These are phyloP conservation scores for Cucumis melo DNA, from an alignment of 306 rosid genomes.

Conservation along the genomic window DNA sequence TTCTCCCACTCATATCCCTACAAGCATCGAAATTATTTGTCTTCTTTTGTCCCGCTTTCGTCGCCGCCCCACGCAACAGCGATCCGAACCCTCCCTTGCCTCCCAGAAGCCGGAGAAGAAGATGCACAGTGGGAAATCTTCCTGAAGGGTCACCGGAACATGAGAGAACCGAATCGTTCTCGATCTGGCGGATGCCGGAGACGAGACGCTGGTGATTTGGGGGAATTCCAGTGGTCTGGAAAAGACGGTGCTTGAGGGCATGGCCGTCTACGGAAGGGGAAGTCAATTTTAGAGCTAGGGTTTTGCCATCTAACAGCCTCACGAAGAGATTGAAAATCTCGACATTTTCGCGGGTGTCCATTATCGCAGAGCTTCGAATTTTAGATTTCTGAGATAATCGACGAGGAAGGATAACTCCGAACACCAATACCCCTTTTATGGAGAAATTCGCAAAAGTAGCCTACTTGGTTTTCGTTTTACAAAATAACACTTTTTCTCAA, in stretches of 20 bases:
- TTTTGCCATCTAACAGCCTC: conserved; percentile 61
- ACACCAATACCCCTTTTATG: too few species aligned
- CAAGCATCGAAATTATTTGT: conserved; percentile 95
- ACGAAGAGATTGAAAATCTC: conserved; percentile 59
- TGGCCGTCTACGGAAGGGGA: conserved; percentile 29
- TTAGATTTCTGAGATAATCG: neutral
- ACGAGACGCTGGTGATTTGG: conserved; percentile 53
- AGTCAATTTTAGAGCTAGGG: conserved; percentile 55
- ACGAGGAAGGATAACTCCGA: too few species aligned
- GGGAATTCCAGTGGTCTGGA: conserved; percentile 55
- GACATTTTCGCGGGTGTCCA: neutral
- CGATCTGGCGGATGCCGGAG: conserved; percentile 47
- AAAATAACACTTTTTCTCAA: too few species aligned
- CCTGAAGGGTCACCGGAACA: conserved; percentile 16
- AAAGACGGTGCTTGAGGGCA: conserved; percentile 46
- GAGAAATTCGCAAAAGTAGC: too few species aligned
- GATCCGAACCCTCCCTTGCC: conserved; percentile 99
- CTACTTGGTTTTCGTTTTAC: too few species aligned
- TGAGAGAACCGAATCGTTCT: conserved; percentile 26
- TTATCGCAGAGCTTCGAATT: neutral
- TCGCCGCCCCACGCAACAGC: conserved; percentile 79
- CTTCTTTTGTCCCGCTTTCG: conserved; percentile 94
- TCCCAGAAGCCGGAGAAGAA: conserved; percentile 53
- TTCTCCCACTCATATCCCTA: conserved; percentile 90
- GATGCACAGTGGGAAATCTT: conserved; percentile 50